These are phyloP conservation scores for Spizellomyces sp. DNA, from an alignment of 192 early-diverging fungal species.

Conservation along the genomic window DNA sequence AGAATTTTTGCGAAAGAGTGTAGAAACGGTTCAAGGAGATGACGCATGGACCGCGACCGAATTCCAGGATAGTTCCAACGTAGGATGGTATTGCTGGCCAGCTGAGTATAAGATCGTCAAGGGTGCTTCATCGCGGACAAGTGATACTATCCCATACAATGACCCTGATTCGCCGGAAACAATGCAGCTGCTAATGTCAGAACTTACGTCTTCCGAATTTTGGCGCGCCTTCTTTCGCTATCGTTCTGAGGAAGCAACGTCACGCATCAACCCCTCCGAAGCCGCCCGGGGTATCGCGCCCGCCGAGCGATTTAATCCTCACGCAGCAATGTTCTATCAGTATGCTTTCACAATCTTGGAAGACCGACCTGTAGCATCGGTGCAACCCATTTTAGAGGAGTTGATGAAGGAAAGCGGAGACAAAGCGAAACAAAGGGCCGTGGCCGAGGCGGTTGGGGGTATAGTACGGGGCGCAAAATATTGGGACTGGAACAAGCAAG, in stretches of 20 bases:
- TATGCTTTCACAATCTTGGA: constrained; percentile 75
- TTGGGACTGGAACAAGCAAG: constrained; percentile 58
- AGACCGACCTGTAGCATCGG: constrained; percentile 50
- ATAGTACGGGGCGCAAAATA: constrained; percentile 87
- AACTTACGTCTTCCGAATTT: constrained; percentile 59
- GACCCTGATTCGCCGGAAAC: constrained; percentile 62
- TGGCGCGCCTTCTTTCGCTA: constrained; percentile 70
- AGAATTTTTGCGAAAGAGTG: constrained; percentile 45
- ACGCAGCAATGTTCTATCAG: constrained; percentile 65
- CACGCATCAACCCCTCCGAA: constrained; percentile 11
- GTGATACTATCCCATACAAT: constrained; percentile 47
- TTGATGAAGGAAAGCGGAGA: constrained; percentile 61
- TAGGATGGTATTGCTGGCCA: constrained; percentile 88
- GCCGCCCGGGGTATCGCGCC: constrained; percentile 18
- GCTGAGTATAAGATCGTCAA: constrained; percentile 35
- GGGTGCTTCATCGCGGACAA: neutral
- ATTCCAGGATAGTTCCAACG: constrained; percentile 60
- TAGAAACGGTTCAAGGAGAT: constrained; percentile 21
- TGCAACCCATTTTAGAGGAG: constrained; percentile 57
- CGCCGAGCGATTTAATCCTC: constrained; percentile 59
- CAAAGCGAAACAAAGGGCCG: constrained; percentile 79
- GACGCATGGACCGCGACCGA: constrained; percentile 13
- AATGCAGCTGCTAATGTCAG: constrained; percentile 53
- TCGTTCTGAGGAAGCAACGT: constrained; percentile 61
- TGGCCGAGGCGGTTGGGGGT: constrained; percentile 77